Evolutionary conservation across 2,329 filamentous ascomycete genomes (phyloP).

Genomic region (Paramyrothecium sp.): DNA sequence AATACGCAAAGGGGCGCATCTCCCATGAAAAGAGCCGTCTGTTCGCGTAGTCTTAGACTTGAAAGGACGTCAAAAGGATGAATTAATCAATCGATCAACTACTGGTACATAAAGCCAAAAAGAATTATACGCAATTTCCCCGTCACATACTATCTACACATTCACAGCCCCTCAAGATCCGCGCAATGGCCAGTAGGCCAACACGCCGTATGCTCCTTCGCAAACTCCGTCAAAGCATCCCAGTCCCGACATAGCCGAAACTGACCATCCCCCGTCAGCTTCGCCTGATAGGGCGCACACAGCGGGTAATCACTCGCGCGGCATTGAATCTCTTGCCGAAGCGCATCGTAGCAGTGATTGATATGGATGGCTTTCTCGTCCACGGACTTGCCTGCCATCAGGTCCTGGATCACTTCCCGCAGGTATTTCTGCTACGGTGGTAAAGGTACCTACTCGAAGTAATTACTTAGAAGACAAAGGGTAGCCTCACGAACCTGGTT

Average conservation of each 20-base stretch:
- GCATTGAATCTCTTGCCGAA: neutral
- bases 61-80: neutral
- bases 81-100: neutral
- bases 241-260: neutral
- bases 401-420: neutral
- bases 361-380: neutral
- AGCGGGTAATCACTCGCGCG: neutral
- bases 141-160: neutral
- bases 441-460: too few species aligned
- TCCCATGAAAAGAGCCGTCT: neutral
- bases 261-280: neutral
- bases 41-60: neutral
- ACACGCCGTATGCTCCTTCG: neutral
- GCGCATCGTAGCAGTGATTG: neutral
- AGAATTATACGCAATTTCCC: neutral
- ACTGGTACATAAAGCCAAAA: neutral
- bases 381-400: neutral
- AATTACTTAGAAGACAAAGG: too few species aligned
- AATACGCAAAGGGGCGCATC: neutral
- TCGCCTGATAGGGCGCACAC: neutral
- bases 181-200: neutral
- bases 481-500: too few species aligned
- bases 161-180: neutral
- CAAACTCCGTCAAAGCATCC: neutral
- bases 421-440: neutral